A percentile compares a stretch with the other conserved stretches of the same genome.
Conservation (phyloP, 2,329 filamentous ascomycete species). For the Fusarium sp. region DNA sequence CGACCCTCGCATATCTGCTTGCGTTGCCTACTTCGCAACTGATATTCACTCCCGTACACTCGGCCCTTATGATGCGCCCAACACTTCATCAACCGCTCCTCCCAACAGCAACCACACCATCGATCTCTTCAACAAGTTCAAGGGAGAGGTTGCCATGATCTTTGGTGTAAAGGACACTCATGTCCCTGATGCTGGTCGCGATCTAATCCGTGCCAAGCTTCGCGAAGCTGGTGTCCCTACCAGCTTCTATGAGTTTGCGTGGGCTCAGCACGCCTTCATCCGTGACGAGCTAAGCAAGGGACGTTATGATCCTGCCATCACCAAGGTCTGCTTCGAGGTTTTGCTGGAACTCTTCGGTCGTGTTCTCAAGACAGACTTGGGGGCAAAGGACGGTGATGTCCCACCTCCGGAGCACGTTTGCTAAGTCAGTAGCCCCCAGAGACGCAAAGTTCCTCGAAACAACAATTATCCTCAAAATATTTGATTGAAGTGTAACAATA, state of each 20-base stretch:
- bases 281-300: conserved; percentile 92
- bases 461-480: neutral
- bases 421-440: conserved; percentile 49
- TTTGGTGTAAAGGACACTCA: conserved; percentile 93
- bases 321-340: conserved; percentile 91
- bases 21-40: conserved; percentile 91
- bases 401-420: conserved; percentile 79
- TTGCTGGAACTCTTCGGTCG: conserved; percentile 86
- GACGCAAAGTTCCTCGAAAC: neutral
- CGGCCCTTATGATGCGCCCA: conserved; percentile 66
- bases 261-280: conserved; percentile 95
- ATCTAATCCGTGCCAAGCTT: conserved; percentile 84
- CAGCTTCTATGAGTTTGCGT: conserved; percentile 89
- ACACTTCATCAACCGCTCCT: conserved; percentile 54
- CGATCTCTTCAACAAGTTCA: conserved; percentile 70
- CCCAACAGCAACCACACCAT: conserved; percentile 61
- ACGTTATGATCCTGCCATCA: conserved; percentile 88
- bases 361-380: conserved; percentile 81
- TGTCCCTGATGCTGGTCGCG: conserved; percentile 83
- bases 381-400: conserved; percentile 69
- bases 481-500: conserved; percentile 38
- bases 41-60: conserved; percentile 86
- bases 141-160: conserved; percentile 88
- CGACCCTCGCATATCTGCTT: conserved; percentile 79
- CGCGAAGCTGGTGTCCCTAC: conserved; percentile 79